phyloP scores from a whole-genome alignment of 805 yeast species.

The Zygoascus ofunaensis region DNA sequence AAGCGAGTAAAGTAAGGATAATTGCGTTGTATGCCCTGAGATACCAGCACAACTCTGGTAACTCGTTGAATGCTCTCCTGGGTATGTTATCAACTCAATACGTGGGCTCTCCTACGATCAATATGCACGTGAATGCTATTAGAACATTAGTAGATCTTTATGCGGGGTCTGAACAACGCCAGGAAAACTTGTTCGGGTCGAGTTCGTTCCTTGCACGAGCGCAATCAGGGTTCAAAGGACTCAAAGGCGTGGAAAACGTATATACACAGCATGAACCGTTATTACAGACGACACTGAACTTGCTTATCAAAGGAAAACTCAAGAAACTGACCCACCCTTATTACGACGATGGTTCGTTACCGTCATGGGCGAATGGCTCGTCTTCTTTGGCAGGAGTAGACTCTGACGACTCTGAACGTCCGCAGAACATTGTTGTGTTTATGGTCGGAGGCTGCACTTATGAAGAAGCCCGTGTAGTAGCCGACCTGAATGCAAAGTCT shows the following conservation, averaged over 20 bases:
- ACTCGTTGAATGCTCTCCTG: conserved; percentile 29
- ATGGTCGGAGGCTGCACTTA: conserved; percentile 81
- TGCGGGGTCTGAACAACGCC: conserved; percentile 39
- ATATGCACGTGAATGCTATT: conserved; percentile 33
- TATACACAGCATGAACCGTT: conserved; percentile 90
- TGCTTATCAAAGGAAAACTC: conserved; percentile 36
- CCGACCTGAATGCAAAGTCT: conserved; percentile 49
- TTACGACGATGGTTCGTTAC: conserved; percentile 27
- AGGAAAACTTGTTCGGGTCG: conserved; percentile 32
- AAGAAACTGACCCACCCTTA: conserved; percentile 36
- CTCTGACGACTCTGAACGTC: conserved; percentile 20
- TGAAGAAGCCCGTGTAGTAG: conserved; percentile 81
- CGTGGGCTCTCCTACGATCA: conserved; percentile 4
- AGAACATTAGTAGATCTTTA: conserved; percentile 36
- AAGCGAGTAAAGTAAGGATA: conserved; percentile 57
- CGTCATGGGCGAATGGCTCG: conserved; percentile 16
- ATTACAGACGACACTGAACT: conserved; percentile 40
- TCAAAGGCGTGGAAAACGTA: conserved; percentile 41
- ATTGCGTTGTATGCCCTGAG: conserved; percentile 66
- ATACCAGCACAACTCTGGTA: conserved; percentile 46
- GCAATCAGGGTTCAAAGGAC: conserved; percentile 35
- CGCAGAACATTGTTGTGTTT: conserved; percentile 32
- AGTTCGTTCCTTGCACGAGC: conserved; percentile 34
- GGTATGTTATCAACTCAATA: conserved; percentile 18
- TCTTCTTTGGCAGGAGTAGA: conserved; percentile 4